Evolutionary conservation across 2,329 filamentous ascomycete genomes (phyloP).

Genomic region (Colletotrichum somersetense): DNA sequence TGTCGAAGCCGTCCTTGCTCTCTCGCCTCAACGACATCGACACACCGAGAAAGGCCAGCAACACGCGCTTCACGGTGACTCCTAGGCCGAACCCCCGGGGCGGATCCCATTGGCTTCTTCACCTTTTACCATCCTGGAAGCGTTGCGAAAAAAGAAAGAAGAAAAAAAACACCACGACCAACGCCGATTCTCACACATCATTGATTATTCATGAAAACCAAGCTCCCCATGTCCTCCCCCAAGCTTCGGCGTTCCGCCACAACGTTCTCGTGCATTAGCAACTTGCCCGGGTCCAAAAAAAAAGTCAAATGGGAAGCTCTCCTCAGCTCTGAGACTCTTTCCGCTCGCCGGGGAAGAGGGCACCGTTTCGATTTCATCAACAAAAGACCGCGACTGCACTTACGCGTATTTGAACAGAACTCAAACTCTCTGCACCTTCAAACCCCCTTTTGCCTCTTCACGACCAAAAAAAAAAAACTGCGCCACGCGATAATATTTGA

Average conservation of each 20-base stretch:
- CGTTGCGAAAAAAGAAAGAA: too few species aligned
- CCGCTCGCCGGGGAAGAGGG: too few species aligned
- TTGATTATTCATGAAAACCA: background rate
- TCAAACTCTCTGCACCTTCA: background rate
- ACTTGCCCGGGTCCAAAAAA: background rate
- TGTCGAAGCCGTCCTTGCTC: too few species aligned
- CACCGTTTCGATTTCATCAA: background rate
- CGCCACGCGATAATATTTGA: background rate
- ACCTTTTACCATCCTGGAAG: too few species aligned
- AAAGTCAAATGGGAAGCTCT: background rate
- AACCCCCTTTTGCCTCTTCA: background rate
- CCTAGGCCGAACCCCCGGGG: too few species aligned
- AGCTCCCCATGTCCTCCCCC: background rate
- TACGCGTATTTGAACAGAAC: constrained; percentile 23
- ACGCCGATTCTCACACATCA: background rate
- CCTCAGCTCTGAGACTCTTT: background rate
- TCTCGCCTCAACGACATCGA: background rate
- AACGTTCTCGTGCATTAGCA: background rate
- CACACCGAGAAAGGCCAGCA: too few species aligned
- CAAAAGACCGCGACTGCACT: constrained; percentile 25
- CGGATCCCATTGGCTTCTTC: too few species aligned
- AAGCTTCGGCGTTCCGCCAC: constrained; percentile 7
- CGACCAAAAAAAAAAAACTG: background rate
- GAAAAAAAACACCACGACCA: background rate
- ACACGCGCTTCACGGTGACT: too few species aligned